Evolutionary conservation across 208 protist species (phyloP), one percentile per base, ranked within the genome.

Genomic region (Leptomonas pyrrhocoris): DNA sequence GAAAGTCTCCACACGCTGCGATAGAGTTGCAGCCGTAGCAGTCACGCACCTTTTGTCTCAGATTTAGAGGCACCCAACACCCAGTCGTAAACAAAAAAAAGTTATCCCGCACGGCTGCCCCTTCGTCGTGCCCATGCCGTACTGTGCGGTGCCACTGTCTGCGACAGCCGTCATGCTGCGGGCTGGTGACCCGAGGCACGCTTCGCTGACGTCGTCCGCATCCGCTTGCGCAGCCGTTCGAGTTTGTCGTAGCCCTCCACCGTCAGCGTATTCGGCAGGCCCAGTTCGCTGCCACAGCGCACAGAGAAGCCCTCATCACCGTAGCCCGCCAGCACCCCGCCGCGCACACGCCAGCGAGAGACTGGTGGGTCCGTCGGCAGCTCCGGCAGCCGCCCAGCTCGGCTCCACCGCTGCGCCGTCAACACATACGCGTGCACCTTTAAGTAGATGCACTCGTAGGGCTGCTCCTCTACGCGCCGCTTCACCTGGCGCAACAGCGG

Each of bases 201-300:
- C 45, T 74, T 60, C 28, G 71, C 53, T 8, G 63, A 67, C 21
- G 56, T 46, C 30, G 54, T 68, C 6, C 90, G 77, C 60, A 87
- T 64, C 28, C 90, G 77, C 59, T 95, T 95, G 23, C 90, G 86
- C 48, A 92, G 77, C 42, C 77, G 56, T 49, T 83, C 81, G 64
- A 95, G 78, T 65, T 77, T 79, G 28, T 71, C 80, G 16, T 79
- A 46, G 12, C 85, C 85, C 21, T 81, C 79, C 31, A 60, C 63
- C 5, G 84, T 85, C 31, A 92, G 75, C 2, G 91, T 96, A 69
- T 96, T 96, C 15, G 91, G 81, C 25, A 94, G 71, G 13, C 81
- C 84, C 19, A 96, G 68, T 27, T 79, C 63, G 1, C 79, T 68
- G 2, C 86, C 88, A 42, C 79, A 88, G 15, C 85, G 86, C 61